Evolutionary conservation across 2,329 filamentous ascomycete species (phyloP).

Genomic region (Lecanicillium sp.): DNA sequence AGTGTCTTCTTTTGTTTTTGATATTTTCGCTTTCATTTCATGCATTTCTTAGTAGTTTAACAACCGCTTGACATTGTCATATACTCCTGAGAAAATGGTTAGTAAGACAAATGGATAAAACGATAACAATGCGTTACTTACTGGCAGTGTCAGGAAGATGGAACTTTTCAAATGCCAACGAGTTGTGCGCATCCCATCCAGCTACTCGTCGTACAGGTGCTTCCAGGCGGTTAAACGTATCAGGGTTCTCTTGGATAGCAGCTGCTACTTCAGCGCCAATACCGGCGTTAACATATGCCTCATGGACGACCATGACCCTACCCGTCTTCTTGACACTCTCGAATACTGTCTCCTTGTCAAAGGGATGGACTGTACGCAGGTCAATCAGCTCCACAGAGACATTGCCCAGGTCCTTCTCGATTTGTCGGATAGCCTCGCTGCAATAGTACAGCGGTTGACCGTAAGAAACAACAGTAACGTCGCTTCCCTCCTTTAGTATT

Average conservation of each 20-base stretch:
- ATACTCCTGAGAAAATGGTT: conserved; percentile 45
- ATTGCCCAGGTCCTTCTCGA: conserved; percentile 61
- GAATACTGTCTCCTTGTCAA: conserved; percentile 76
- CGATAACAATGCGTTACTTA: conserved; percentile 36
- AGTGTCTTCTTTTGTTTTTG: not conserved
- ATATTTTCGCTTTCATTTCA: not conserved
- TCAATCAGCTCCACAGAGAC: conserved; percentile 80
- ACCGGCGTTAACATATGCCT: conserved; percentile 84
- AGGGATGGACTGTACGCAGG: conserved; percentile 80
- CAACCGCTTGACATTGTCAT: conserved; percentile 60
- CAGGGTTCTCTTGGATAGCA: conserved; percentile 68
- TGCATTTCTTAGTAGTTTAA: conserved; percentile 48
- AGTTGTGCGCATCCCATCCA: conserved; percentile 82
- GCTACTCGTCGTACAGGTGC: conserved; percentile 79
- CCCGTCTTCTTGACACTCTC: conserved; percentile 83
- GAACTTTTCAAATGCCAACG: conserved; percentile 70
- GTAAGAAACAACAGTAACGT: conserved; percentile 80
- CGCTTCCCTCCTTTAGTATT: conserved; percentile 67
- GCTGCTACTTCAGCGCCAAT: conserved; percentile 85
- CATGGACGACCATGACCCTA: conserved; percentile 79
- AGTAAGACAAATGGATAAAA: not conserved
- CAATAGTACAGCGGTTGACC: conserved; percentile 85
- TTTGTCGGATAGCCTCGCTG: conserved; percentile 64
- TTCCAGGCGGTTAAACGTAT: conserved; percentile 74
- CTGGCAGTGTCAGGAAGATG: conserved; percentile 79